Evolutionary conservation across 345 rosid species (phyloP).

Genomic region (Psidium friedrichsthalianum): DNA sequence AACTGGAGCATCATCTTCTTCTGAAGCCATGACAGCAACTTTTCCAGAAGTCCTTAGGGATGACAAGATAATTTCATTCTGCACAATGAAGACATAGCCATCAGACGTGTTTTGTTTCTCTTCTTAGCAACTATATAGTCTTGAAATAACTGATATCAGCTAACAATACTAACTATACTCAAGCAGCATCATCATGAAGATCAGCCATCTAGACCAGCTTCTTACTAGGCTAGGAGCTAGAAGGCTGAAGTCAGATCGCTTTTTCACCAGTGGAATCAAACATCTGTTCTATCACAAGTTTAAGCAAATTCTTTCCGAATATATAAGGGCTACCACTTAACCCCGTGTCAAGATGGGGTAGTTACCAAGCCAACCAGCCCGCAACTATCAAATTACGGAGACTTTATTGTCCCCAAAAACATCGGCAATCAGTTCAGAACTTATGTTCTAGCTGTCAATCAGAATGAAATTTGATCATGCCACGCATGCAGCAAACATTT

Average conservation of each 20-base stretch:
- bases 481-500: neutral
- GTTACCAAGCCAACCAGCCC: neutral
- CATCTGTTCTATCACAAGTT: neutral
- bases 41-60: slow-evolving; percentile 74
- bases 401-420: neutral
- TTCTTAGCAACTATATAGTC: neutral
- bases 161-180: neutral
- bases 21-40: slow-evolving; percentile 92
- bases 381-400: neutral
- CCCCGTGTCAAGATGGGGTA: neutral
- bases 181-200: neutral
- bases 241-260: neutral
- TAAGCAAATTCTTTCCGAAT: neutral
- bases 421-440: neutral
- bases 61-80: slow-evolving; percentile 77
- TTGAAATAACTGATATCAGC: neutral
- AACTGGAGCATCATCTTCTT: slow-evolving; percentile 65
- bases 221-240: neutral
- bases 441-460: neutral
- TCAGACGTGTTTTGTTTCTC: neutral
- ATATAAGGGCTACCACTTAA: neutral
- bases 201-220: neutral
- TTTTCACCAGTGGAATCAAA: neutral
- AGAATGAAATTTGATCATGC: neutral
- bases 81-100: slow-evolving; percentile 7